These are phyloP conservation scores for Fusarium annulatum DNA, from an alignment of 2,329 filamentous ascomycete genomes.

Conservation along the genomic window DNA sequence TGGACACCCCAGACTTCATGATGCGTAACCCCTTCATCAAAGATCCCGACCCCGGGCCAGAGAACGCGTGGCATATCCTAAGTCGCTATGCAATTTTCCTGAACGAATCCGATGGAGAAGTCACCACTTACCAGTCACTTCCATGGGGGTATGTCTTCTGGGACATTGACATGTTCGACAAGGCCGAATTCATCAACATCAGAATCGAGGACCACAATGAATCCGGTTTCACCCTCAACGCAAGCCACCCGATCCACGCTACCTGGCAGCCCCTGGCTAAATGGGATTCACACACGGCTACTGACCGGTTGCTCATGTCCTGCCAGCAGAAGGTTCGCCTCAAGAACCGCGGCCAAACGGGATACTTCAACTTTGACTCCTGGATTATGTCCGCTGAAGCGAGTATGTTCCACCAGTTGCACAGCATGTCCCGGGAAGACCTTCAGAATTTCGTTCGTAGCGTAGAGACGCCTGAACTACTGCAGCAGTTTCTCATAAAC, in stretches of 20 bases:
- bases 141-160: slow-evolving; percentile 24
- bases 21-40: slow-evolving; percentile 17
- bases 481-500: neutral
- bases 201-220: neutral
- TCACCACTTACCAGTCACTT: neutral
- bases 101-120: neutral
- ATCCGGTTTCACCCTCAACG: neutral
- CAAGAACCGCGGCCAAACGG: neutral
- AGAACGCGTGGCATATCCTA: neutral
- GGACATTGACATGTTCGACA: slow-evolving; percentile 18
- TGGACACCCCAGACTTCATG: neutral
- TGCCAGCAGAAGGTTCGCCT: neutral
- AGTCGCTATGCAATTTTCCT: neutral
- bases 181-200: neutral
- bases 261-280: neutral
- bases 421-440: neutral
- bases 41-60: slow-evolving; percentile 9
- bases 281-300: neutral
- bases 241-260: neutral
- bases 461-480: neutral
- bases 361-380: slow-evolving; percentile 13
- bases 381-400: neutral
- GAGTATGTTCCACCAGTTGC: neutral
- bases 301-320: neutral
- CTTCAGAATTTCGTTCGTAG: neutral